These are phyloP conservation scores for Arabidopsis suecica DNA, from an alignment of 345 rosid genomes.

Conservation along the genomic window DNA sequence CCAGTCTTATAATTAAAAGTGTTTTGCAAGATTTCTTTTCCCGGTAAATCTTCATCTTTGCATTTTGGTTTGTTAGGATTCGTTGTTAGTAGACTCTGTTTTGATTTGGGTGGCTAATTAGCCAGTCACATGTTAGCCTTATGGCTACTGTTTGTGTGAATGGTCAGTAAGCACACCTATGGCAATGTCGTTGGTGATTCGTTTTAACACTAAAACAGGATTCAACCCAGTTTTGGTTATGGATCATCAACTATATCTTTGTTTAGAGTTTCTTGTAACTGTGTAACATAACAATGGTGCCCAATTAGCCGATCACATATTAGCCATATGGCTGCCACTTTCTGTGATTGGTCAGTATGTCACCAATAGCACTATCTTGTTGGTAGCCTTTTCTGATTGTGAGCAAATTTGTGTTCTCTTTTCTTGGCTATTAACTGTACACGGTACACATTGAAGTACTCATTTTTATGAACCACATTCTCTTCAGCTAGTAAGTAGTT, in stretches of 20 bases:
- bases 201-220: conserved; percentile 30
- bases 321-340: conserved; percentile 35
- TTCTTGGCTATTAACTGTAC: conserved; percentile 43
- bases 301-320: conserved; percentile 53
- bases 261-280: not conserved
- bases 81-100: not conserved
- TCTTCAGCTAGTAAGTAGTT: too few species aligned
- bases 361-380: conserved; percentile 44
- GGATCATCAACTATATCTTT: conserved; percentile 47
- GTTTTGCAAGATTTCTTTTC: not conserved
- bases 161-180: conserved; percentile 68
- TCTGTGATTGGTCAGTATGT: conserved; percentile 58
- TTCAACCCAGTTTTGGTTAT: conserved; percentile 38
- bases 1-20: too few species aligned
- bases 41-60: conserved; percentile 39
- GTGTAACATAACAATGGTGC: conserved; percentile 28
- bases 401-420: conserved; percentile 32
- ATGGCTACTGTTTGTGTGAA: conserved; percentile 53
- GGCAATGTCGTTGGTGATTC: conserved; percentile 36
- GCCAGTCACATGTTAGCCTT: conserved; percentile 51
- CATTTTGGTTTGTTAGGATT: not conserved
- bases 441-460: not conserved
- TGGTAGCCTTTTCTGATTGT: conserved; percentile 41
- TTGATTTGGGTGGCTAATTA: conserved; percentile 52
- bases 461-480: too few species aligned